Evolutionary conservation across 2,329 filamentous ascomycete genomes (phyloP).

Genomic region (Xylariaceae sp.): DNA sequence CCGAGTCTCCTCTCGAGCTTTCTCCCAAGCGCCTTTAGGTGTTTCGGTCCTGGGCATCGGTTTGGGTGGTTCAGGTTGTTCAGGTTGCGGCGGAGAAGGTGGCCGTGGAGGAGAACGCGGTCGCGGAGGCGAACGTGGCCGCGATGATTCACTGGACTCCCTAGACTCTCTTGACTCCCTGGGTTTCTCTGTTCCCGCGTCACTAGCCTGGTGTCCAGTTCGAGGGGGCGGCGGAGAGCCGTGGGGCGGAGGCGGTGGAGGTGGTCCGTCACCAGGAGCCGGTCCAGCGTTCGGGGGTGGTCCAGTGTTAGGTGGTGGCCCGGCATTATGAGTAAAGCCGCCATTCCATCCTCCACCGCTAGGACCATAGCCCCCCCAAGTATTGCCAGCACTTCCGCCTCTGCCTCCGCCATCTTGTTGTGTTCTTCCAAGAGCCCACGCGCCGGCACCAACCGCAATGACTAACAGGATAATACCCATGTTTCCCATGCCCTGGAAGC

Average conservation of each 20-base stretch:
- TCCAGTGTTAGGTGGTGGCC: conserved; percentile 20
- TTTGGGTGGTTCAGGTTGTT: conserved; percentile 1
- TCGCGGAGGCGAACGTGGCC: not conserved
- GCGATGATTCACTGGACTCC: too few species aligned
- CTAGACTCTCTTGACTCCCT: conserved; percentile 39
- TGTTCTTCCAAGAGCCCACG: conserved; percentile 74
- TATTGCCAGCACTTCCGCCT: conserved; percentile 23
- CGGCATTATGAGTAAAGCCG: conserved; percentile 25
- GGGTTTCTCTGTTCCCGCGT: conserved; percentile 36
- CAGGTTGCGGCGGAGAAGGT: not conserved
- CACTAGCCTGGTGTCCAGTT: conserved; percentile 28
- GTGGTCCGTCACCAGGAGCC: conserved; percentile 32
- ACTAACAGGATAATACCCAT: conserved; percentile 73
- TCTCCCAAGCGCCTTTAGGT: conserved; percentile 64
- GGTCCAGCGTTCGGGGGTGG: conserved; percentile 28
- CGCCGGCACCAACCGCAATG: conserved; percentile 72
- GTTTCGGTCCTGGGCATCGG: not conserved
- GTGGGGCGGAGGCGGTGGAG: conserved; percentile 44
- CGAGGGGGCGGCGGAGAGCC: conserved; percentile 35
- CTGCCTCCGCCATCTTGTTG: conserved; percentile 49
- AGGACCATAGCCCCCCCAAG: conserved; percentile 30
- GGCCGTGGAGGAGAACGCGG: not conserved
- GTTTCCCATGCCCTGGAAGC: conserved; percentile 71
- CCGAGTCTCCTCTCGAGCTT: conserved; percentile 67
- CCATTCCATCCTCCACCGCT: conserved; percentile 27